phyloP scores from a whole-genome alignment of 257 asterid species.

The Petunia secreta region DNA sequence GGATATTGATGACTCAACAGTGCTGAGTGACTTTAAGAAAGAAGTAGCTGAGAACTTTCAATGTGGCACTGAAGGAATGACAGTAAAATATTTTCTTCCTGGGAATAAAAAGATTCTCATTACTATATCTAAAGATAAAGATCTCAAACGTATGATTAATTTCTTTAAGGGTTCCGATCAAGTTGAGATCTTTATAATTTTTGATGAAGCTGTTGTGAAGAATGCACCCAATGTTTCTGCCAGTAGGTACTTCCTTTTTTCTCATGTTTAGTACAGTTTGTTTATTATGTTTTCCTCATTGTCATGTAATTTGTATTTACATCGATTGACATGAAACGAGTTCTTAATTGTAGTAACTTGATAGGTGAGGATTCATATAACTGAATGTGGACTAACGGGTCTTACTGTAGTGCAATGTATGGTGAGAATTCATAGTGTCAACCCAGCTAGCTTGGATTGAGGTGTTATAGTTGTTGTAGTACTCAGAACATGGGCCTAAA shows the following conservation, averaged over 20 bases:
- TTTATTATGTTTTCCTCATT: neutral
- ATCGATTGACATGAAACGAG: neutral
- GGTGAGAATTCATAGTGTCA: neutral
- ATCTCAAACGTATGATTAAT: conserved; percentile 91
- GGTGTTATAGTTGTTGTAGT: conserved; percentile 15
- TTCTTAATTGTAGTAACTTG: no score
- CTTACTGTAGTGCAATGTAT: neutral
- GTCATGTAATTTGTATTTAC: no score
- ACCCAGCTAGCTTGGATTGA: conserved; percentile 4
- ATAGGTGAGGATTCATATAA: no score
- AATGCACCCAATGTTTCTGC: conserved; percentile 70
- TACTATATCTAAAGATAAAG: conserved; percentile 93
- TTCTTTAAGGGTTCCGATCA: conserved; percentile 91
- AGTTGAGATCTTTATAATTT: conserved; percentile 82
- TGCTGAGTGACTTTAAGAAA: conserved; percentile 74
- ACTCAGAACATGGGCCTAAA: neutral
- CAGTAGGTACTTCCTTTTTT: conserved; percentile 66
- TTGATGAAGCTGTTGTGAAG: conserved; percentile 68
- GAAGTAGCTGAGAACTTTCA: conserved; percentile 87
- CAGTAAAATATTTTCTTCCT: conserved; percentile 88
- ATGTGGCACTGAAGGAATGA: conserved; percentile 57
- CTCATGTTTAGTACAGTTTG: neutral
- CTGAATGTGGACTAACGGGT: neutral
- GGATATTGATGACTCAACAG: conserved; percentile 78
- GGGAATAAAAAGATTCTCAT: conserved; percentile 92